phyloP scores from a whole-genome alignment of 2,329 filamentous ascomycete genomes.

The Trichoderma afroharzianum region DNA sequence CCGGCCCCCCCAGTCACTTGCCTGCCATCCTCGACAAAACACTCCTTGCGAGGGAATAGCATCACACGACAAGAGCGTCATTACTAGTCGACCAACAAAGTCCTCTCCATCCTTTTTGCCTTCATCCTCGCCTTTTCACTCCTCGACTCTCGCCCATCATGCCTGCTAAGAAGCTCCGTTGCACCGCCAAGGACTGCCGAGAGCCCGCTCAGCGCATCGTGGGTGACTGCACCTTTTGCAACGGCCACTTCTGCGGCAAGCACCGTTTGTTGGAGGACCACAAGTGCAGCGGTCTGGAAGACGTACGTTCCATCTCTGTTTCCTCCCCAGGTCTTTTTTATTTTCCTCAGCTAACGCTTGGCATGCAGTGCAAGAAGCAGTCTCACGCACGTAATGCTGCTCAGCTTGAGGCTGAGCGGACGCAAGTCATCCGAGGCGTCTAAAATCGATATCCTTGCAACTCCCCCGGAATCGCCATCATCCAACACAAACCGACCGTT shows the following conservation, averaged over 20 bases:
- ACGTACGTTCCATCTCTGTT: slow-evolving; percentile 51
- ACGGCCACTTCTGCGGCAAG: slow-evolving; percentile 90
- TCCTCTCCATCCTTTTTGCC: neutral
- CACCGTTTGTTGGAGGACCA: slow-evolving; percentile 93
- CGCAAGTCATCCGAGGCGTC: slow-evolving; percentile 88
- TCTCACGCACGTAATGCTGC: slow-evolving; percentile 91
- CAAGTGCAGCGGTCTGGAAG: slow-evolving; percentile 86
- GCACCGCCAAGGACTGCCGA: slow-evolving; percentile 85
- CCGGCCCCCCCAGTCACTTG: neutral
- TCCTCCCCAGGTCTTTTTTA: neutral
- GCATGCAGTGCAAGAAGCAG: slow-evolving; percentile 81
- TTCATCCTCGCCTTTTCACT: neutral
- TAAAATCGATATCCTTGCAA: slow-evolving; percentile 42
- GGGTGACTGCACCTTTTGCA: slow-evolving; percentile 93
- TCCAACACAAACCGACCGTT: neutral
- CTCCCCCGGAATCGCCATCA: neutral
- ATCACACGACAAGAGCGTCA: slow-evolving; percentile 1
- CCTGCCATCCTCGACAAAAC: neutral
- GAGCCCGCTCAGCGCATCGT: slow-evolving; percentile 87
- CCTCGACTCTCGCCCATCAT: slow-evolving; percentile 37
- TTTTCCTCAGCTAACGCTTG: neutral
- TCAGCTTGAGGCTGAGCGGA: slow-evolving; percentile 88
- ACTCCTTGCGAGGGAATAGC: neutral
- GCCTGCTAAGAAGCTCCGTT: slow-evolving; percentile 72
- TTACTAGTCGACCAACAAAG: neutral